A percentile compares a stretch with the other conserved stretches of the same genome.
Evolutionary conservation across 2,329 filamentous ascomycete species (phyloP).

Genomic region (Drechslerella coelobrocha): DNA sequence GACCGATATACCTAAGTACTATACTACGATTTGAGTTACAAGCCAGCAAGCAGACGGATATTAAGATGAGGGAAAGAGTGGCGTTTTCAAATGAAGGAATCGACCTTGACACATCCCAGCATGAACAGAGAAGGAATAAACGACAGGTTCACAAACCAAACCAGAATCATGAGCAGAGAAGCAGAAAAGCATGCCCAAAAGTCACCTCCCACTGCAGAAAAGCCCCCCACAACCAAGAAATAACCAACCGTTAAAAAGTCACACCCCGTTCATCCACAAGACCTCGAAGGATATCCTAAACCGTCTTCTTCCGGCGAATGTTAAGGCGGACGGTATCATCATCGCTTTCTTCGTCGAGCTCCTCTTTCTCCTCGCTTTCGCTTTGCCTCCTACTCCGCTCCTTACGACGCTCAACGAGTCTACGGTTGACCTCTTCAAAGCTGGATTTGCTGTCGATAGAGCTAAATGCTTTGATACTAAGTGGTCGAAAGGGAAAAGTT

Average conservation of each 20-base stretch:
- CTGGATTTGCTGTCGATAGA: conserved; percentile 51
- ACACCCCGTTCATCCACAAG: conserved; percentile 44
- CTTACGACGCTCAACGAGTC: conserved; percentile 64
- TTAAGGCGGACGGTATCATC: conserved; percentile 54
- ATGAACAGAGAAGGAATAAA: conserved; percentile 24
- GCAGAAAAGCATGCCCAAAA: neutral
- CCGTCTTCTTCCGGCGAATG: conserved; percentile 50
- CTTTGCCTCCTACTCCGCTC: conserved; percentile 58
- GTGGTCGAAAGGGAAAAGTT: neutral
- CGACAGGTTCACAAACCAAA: conserved; percentile 30
- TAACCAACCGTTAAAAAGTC: conserved; percentile 24
- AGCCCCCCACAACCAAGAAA: neutral
- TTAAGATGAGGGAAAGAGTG: too few species aligned
- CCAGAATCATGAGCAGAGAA: conserved; percentile 25
- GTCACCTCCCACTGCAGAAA: neutral
- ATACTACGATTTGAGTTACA: too few species aligned
- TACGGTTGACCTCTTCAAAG: conserved; percentile 57
- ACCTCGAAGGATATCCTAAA: conserved; percentile 47
- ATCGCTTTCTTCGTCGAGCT: conserved; percentile 55
- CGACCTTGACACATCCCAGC: conserved; percentile 1
- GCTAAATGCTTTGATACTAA: conserved; percentile 67
- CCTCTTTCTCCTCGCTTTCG: conserved; percentile 46
- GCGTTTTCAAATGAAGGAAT: neutral
- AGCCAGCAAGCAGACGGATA: too few species aligned
- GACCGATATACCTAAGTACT: too few species aligned